Conservation (phyloP, 2,329 filamentous ascomycete species). For the Hortaea sp. region DNA sequence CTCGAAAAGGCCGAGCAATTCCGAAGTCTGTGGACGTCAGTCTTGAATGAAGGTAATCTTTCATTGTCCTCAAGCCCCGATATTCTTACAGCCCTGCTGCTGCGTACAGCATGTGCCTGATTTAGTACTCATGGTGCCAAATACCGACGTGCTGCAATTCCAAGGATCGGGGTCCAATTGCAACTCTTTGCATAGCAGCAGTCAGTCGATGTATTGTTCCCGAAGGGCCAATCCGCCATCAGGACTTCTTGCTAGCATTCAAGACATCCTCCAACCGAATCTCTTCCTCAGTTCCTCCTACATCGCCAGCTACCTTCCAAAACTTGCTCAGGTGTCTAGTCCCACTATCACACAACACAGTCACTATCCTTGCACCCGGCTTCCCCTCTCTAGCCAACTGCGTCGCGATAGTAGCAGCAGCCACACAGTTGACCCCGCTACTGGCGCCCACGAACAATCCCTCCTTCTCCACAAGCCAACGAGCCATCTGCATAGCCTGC, state of each 20-base stretch:
- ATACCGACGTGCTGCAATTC: no score
- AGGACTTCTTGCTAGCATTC: conserved; percentile 3
- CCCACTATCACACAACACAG: conserved; percentile 69
- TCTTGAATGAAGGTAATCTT: no score
- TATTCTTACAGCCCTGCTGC: no score
- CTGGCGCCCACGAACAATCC: conserved; percentile 91
- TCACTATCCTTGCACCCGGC: conserved; percentile 56
- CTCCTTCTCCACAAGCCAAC: conserved; percentile 91
- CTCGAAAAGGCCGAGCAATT: no score
- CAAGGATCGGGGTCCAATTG: no score
- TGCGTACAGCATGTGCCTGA: no score
- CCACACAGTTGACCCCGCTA: conserved; percentile 92
- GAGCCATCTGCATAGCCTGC: conserved; percentile 87
- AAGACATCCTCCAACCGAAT: conserved; percentile 47
- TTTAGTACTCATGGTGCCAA: no score
- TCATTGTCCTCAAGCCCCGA: no score
- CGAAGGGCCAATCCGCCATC: no score
- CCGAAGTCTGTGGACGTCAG: no score
- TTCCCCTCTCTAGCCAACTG: conserved; percentile 30
- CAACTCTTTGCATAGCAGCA: no score
- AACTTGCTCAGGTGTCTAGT: conserved; percentile 75
- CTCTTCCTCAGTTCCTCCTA: conserved; percentile 44
- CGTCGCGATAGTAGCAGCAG: conserved; percentile 59
- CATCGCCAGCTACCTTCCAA: conserved; percentile 62
- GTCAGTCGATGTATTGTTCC: no score